Evolutionary conservation across 805 yeast species (phyloP), one percentile per base, ranked within the genome.

Genomic region (Ogataea kodamae): DNA sequence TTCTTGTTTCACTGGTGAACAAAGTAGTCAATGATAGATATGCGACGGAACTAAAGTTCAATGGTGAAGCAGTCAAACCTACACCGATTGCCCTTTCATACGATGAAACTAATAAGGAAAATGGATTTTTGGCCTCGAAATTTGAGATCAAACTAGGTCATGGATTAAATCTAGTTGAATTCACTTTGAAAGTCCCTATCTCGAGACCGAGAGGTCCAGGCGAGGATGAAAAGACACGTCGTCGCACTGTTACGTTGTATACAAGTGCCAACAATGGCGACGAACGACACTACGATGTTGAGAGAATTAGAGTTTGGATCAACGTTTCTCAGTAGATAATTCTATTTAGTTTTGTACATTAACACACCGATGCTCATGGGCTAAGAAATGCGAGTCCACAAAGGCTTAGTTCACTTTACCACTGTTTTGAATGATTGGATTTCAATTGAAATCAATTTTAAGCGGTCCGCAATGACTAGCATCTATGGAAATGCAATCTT

Each of bases 91-190:
- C 68, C 2, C 55, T 64, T 22, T 56, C 58, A n/a, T 68, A 67
- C 36, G 52, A 50, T 24, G 49, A 44, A 4, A 36, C 38, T 10
- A 40, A 46, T 21, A 37, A 33, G 7, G 45, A 47, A 19, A 52
- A 51, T 2, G 43, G 39, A 39, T 49, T 43, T 40, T 52, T 42
- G 39, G 57, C 61, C 41, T 38, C 64, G 54, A 60, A 62, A 37
- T 72, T 63, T 46, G 78, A 72, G 40, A 42, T 70, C 35, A 70
- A 66, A 41, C 51, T 72, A 20, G 67, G 70, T 12, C 44, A 58
- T 28, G 78, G 78, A 1, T 54, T 73, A 44, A 72, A 70, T 39
- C 50, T 64, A 33, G 52, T 72, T 22, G 68, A 62, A 22, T 67
- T 65, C 33, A 58, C 57, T 9, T 41, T 55, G 24, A 49, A 44